Evolutionary conservation across 2,329 filamentous ascomycete genomes (phyloP).

Genomic region (Pseudocercospora fijiensis): DNA sequence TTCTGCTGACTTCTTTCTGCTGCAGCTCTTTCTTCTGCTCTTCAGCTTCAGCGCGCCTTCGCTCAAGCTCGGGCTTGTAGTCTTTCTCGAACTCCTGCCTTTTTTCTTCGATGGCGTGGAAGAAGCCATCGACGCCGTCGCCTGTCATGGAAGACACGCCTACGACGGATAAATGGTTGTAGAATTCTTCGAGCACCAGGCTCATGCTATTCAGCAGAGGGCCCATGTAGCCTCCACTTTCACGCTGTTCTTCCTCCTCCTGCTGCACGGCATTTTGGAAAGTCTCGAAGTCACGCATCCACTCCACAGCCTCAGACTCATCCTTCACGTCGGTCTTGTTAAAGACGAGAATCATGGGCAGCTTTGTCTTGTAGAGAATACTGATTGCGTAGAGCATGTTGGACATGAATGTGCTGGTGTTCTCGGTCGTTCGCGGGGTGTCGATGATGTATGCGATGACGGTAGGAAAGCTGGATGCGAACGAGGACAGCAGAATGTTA

Average conservation of each 20-base stretch:
- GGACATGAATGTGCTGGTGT: slow-evolving; percentile 97
- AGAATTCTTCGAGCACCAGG: slow-evolving; percentile 95
- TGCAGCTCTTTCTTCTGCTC: slow-evolving; percentile 68
- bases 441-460: slow-evolving; percentile 98
- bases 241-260: slow-evolving; percentile 76
- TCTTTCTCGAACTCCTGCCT: slow-evolving; percentile 82
- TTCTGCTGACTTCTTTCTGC: slow-evolving; percentile 80
- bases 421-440: slow-evolving; percentile 87
- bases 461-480: slow-evolving; percentile 92
- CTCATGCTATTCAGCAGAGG: slow-evolving; percentile 97
- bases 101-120: slow-evolving; percentile 83
- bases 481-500: slow-evolving; percentile 85
- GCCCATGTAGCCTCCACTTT: slow-evolving; percentile 88
- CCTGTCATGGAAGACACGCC: slow-evolving; percentile 92
- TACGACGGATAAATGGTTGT: slow-evolving; percentile 88
- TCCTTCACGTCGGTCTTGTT: slow-evolving; percentile 98
- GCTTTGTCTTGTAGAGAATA: slow-evolving; percentile 96
- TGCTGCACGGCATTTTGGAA: slow-evolving; percentile 82
- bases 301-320: slow-evolving; percentile 86
- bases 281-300: slow-evolving; percentile 98
- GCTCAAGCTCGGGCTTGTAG: slow-evolving; percentile 83
- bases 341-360: slow-evolving; percentile 98
- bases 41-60: slow-evolving; percentile 71
- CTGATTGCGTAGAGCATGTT: slow-evolving; percentile 99
- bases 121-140: slow-evolving; percentile 89